Conservation (phyloP, 2,329 filamentous ascomycete genomes). For the Alternaria atra region DNA sequence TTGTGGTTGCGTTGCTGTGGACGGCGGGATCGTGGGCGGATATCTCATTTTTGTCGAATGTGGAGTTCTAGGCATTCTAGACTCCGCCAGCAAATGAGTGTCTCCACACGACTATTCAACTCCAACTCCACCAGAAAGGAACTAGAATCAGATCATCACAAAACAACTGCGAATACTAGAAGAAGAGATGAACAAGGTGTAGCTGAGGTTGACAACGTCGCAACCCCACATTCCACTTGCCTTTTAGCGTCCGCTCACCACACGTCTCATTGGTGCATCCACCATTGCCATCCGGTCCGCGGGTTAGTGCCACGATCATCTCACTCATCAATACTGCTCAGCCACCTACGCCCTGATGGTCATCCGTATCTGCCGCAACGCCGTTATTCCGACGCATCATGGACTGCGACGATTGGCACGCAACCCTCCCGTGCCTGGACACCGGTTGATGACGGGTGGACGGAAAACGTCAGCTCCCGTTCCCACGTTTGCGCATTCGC, state of each 20-base stretch:
- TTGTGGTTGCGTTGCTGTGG: neutral
- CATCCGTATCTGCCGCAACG: slow-evolving; percentile 2
- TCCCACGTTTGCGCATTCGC: slow-evolving; percentile 31
- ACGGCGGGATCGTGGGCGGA: neutral
- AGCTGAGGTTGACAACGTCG: neutral
- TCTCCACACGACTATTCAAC: neutral
- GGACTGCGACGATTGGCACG: slow-evolving; percentile 6
- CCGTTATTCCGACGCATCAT: slow-evolving; percentile 10
- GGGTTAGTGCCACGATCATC: slow-evolving; percentile 1
- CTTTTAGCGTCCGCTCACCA: slow-evolving; percentile 10
- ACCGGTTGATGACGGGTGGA: slow-evolving; percentile 15
- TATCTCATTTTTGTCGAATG: neutral
- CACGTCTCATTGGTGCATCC: slow-evolving; percentile 3
- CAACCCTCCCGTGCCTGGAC: slow-evolving; percentile 13
- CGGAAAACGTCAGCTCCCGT: slow-evolving; percentile 20
- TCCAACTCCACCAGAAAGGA: neutral
- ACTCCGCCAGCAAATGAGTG: neutral
- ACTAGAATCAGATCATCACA: neutral
- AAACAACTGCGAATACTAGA: neutral
- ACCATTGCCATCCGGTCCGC: neutral
- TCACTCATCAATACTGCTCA: slow-evolving; percentile 20
- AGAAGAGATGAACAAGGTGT: slow-evolving; percentile 18
- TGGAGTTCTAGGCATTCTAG: neutral
- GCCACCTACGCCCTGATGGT: slow-evolving; percentile 10
- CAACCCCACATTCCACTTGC: slow-evolving; percentile 5